Conservation (phyloP, 768 basidiomycete species). For the Rhodotorula diobovata region DNA sequence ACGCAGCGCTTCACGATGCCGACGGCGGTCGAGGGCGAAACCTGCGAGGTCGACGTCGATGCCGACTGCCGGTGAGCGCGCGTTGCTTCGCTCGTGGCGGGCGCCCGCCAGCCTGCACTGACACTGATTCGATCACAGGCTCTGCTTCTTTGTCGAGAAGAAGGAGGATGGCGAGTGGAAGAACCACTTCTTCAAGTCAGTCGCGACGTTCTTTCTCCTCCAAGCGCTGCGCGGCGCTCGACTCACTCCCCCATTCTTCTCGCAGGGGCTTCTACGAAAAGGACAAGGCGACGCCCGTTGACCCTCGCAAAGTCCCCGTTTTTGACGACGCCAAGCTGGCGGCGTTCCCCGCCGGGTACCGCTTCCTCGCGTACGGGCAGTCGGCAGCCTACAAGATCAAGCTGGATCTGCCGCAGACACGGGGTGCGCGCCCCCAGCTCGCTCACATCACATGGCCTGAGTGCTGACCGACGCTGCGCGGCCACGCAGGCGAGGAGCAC, state of each 20-base stretch:
- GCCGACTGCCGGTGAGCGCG: constrained; percentile 39
- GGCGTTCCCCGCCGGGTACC: constrained; percentile 41
- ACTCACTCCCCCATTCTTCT: not conserved
- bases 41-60: constrained; percentile 44
- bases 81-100: not conserved
- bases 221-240: too few relatives aligned
- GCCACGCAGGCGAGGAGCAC: constrained; percentile 34
- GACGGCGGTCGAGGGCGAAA: constrained; percentile 28
- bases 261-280: constrained; percentile 29
- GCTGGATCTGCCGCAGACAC: constrained; percentile 35
- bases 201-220: constrained; percentile 2
- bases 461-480: too few relatives aligned
- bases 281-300: constrained; percentile 37
- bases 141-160: constrained; percentile 44
- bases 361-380: constrained; percentile 43
- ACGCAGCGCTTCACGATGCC: constrained; percentile 44
- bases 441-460: too few relatives aligned
- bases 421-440: not conserved
- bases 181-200: constrained; percentile 41
- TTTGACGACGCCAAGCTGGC: constrained; percentile 41
- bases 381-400: constrained; percentile 32
- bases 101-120: not conserved
- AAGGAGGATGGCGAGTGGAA: constrained; percentile 39
- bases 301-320: constrained; percentile 37
- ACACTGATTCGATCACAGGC: constrained; percentile 5